These are phyloP conservation scores for Ascochyta pisi DNA, from an alignment of 2,329 filamentous ascomycete genomes.

Conservation along the genomic window DNA sequence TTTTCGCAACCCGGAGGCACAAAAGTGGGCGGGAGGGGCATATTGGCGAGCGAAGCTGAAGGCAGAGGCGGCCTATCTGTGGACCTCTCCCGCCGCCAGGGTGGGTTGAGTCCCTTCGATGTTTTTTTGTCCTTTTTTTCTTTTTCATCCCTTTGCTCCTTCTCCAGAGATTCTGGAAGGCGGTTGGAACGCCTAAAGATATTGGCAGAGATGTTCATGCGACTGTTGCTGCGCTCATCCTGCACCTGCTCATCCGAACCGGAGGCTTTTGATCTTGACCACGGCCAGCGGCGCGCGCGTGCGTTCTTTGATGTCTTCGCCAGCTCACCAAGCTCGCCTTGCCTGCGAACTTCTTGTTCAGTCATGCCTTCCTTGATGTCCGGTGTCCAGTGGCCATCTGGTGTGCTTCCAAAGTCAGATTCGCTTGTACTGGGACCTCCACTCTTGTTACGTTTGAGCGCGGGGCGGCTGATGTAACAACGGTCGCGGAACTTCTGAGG, in stretches of 20 bases:
- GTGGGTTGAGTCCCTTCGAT: neutral
- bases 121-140: slow-evolving; percentile 4
- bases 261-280: slow-evolving; percentile 15
- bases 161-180: slow-evolving; percentile 14
- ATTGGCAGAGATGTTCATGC: slow-evolving; percentile 20
- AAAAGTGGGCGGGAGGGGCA: slow-evolving; percentile 33
- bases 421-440: slow-evolving; percentile 21
- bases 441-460: slow-evolving; percentile 18
- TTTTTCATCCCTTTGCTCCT: neutral
- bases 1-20: slow-evolving; percentile 36
- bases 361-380: slow-evolving; percentile 7
- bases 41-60: slow-evolving; percentile 20
- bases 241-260: slow-evolving; percentile 10
- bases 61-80: neutral
- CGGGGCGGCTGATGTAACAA: slow-evolving; percentile 20
- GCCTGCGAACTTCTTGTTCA: slow-evolving; percentile 17
- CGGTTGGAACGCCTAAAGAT: slow-evolving; percentile 30
- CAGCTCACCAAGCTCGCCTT: slow-evolving; percentile 26
- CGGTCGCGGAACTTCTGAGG: slow-evolving; percentile 19
- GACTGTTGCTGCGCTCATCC: neutral
- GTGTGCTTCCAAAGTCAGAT: slow-evolving; percentile 17
- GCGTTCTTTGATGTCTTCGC: slow-evolving; percentile 18
- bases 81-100: slow-evolving; percentile 15
- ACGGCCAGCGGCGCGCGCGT: slow-evolving; percentile 31
- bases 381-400: slow-evolving; percentile 12